These are phyloP conservation scores for Boletus sensibilis DNA, from an alignment of 768 basidiomycete species.

Conservation along the genomic window DNA sequence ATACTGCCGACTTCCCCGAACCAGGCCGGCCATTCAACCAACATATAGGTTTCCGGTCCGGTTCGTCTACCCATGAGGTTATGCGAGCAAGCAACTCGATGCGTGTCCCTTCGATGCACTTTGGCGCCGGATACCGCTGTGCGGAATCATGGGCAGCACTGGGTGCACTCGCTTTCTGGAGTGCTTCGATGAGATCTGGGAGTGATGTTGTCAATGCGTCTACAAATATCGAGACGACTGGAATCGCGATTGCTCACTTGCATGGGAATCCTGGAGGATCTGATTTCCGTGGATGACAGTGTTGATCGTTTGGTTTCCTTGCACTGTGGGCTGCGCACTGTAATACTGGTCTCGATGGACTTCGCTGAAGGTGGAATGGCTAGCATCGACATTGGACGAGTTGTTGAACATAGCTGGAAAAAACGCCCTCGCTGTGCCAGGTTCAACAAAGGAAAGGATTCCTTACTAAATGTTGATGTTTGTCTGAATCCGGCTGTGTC, in stretches of 20 bases:
- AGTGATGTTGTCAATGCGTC: background rate
- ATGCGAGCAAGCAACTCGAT: conserved; percentile 18
- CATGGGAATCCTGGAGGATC: conserved; percentile 12
- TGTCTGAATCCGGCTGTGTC: no score
- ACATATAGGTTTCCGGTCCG: conserved; percentile 11
- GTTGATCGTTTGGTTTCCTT: conserved; percentile 18
- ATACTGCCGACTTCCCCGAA: conserved; percentile 30
- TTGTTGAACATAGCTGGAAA: conserved; percentile 10
- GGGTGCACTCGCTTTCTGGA: conserved; percentile 16
- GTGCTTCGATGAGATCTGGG: conserved; percentile 12
- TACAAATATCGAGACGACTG: background rate
- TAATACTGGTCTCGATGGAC: conserved; percentile 17
- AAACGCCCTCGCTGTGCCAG: no score
- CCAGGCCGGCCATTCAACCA: conserved; percentile 30
- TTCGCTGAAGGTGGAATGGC: conserved; percentile 7
- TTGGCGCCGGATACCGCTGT: conserved; percentile 20
- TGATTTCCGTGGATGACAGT: conserved; percentile 22
- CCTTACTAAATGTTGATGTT: no score
- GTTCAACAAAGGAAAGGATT: no score
- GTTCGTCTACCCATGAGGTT: conserved; percentile 12
- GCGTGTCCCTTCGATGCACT: conserved; percentile 25
- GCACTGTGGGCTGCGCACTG: conserved; percentile 8
- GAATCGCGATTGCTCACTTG: background rate
- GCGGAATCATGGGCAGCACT: conserved; percentile 23
- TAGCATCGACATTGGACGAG: no score